Percentiles rank a stretch among this genome's conserved stretches.
phyloP scores from a whole-genome alignment of 1,139 yeast species.

The Yamadazyma blattariae region DNA sequence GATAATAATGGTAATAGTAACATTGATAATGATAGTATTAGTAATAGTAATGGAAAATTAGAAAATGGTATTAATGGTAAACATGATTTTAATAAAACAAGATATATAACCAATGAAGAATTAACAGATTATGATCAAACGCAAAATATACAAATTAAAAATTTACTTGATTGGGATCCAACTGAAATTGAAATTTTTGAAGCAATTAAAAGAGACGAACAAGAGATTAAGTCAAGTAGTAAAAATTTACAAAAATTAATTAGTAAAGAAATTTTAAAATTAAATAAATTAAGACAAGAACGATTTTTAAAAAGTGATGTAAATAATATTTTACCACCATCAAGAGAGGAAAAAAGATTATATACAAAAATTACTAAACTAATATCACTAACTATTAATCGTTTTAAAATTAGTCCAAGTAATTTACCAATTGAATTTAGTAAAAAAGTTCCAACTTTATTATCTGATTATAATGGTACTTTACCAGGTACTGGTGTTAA shows the following conservation, averaged over 20 bases:
- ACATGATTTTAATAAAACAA: constrained; percentile 2
- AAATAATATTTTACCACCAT: constrained; percentile 27
- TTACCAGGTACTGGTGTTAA: constrained; percentile 58
- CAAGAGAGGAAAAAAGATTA: constrained; percentile 25
- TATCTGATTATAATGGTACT: constrained; percentile 73
- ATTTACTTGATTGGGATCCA: constrained; percentile 40
- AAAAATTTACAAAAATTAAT: constrained; percentile 47
- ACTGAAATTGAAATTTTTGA: constrained; percentile 23
- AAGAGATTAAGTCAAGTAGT: constrained; percentile 25
- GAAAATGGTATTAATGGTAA: neutral
- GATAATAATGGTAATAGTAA: neutral
- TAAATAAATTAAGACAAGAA: constrained; percentile 62
- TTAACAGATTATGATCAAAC: constrained; percentile 12
- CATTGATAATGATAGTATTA: constrained; percentile 1
- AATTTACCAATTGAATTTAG: constrained; percentile 35
- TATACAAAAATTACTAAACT: constrained; percentile 44
- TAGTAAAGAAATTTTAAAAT: constrained; percentile 51
- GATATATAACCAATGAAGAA: constrained; percentile 8
- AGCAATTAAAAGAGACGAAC: constrained; percentile 25
- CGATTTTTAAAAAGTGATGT: constrained; percentile 41
- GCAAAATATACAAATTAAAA: constrained; percentile 23
- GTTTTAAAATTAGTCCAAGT: constrained; percentile 25
- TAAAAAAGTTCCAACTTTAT: constrained; percentile 62
- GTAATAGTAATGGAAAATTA: neutral
- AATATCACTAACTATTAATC: constrained; percentile 27